phyloP scores from a whole-genome alignment of 495 filamentous ascomycete genomes.

The Cercophora sp. region DNA sequence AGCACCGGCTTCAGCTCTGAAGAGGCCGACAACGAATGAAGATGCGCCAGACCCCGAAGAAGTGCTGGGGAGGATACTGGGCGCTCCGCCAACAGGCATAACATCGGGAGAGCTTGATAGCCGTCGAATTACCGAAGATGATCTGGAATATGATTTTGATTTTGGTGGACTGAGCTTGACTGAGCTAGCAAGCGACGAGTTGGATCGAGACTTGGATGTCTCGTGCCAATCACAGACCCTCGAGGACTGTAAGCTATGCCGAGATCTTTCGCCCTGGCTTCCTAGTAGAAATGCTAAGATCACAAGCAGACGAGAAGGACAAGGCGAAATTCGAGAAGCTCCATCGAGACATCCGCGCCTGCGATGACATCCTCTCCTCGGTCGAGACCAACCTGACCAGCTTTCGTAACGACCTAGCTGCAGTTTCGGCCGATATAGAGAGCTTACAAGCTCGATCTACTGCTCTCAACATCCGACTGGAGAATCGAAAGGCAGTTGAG shows the following conservation, averaged over 20 bases:
- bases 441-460: slow-evolving; percentile 81
- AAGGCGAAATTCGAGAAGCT: slow-evolving; percentile 87
- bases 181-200: slow-evolving; percentile 57
- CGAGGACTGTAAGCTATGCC: slow-evolving; percentile 65
- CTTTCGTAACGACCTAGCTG: slow-evolving; percentile 87
- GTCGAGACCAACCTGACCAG: slow-evolving; percentile 88
- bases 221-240: slow-evolving; percentile 62
- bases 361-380: slow-evolving; percentile 88
- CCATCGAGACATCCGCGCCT: slow-evolving; percentile 81
- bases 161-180: slow-evolving; percentile 73
- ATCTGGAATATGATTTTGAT: slow-evolving; percentile 58
- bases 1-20: slow-evolving; percentile 63
- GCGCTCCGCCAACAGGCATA: slow-evolving; percentile 33
- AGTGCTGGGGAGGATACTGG: slow-evolving; percentile 68
- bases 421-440: slow-evolving; percentile 93
- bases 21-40: slow-evolving; percentile 49
- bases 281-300: too few relatives aligned
- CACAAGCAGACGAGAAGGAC: slow-evolving; percentile 75
- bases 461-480: slow-evolving; percentile 77
- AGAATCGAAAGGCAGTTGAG: slow-evolving; percentile 86
- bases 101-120: slow-evolving; percentile 6
- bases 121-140: slow-evolving; percentile 38
- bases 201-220: slow-evolving; percentile 36
- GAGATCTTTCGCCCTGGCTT: too few relatives aligned
- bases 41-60: slow-evolving; percentile 67